Conservation (phyloP, 2,329 filamentous ascomycete genomes). For the Rutstroemia sp. region DNA sequence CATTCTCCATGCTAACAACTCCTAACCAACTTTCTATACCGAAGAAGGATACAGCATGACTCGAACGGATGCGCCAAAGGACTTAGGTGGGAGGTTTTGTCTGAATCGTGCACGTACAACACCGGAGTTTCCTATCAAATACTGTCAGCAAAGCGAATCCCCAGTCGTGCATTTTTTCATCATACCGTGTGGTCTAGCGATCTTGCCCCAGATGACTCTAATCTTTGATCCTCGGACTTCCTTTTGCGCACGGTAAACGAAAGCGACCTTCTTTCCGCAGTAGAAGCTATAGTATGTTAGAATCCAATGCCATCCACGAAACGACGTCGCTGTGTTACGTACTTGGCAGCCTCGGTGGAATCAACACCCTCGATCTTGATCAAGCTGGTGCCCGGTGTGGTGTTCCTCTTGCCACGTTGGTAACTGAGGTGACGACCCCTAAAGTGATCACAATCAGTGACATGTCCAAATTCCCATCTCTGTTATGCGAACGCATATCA, state of each 20-base stretch:
- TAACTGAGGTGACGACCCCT: conserved; percentile 98
- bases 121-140: conserved; percentile 76
- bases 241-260: conserved; percentile 93
- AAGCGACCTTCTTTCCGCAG: conserved; percentile 97
- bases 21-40: conserved; percentile 66
- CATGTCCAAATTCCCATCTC: not conserved
- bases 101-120: conserved; percentile 97
- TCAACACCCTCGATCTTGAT: conserved; percentile 99
- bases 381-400: conserved; percentile 83
- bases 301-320: not conserved
- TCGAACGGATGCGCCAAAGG: conserved; percentile 92
- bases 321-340: conserved; percentile 34
- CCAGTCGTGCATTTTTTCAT: conserved; percentile 12
- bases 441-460: conserved; percentile 17
- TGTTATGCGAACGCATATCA: conserved; percentile 2
- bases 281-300: conserved; percentile 59
- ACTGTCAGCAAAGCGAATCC: conserved; percentile 11
- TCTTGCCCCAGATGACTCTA: conserved; percentile 98
- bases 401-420: conserved; percentile 89
- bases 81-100: conserved; percentile 90
- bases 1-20: conserved; percentile 37
- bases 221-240: conserved; percentile 98
- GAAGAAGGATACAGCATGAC: conserved; percentile 97
- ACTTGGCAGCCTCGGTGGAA: conserved; percentile 80
- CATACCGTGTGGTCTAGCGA: conserved; percentile 89